Base-by-base conservation (phyloP, 228 moss, liverwort and hornwort species). In the Sphagnum fallax region DNA sequence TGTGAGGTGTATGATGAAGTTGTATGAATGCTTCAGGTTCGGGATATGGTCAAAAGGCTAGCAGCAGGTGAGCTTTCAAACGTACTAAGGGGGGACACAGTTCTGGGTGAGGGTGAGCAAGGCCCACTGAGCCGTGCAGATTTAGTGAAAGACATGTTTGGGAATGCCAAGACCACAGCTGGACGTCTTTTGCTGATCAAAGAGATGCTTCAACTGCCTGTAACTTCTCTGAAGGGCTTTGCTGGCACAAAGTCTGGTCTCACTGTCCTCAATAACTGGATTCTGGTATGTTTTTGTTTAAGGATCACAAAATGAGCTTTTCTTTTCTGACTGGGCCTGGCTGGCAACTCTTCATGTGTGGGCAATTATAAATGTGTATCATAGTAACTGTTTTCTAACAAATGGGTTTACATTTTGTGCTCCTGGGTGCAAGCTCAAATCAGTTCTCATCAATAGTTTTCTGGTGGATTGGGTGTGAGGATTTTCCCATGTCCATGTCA, bases 71-170 rank as follows among this genome's bases (percentile, higher is more conserved):
- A 88, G 69, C 80, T 88, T 52, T 88, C 88, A 0, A 84, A 78
- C 73, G 80, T 80, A 0, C 70, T 88, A 64, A 82, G 88, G 67
- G 88, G 70, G 63, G 88, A 82, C 51, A 70, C 4, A 8, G 74
- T 51, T 5, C 63, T 72, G 9, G 48, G 50, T 1, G 71, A 80
- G 62, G 76, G 71, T 47, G 78, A 88, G 71, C 72, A 62, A 70
- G 84, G 79, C 58, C 82, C 85, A 51, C 51, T 88, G 52, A 88
- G 82, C 71, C 81, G 82, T 70, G 65, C 82, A 61, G 88, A 82
- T 67, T 81, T 88, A 66, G 74, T 88, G 64, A 88, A 88, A 57
- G 88, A 88, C 68, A 88, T 88, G 88, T 88, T 88, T 69, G 75
- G 73, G 52, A 67, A 82, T 74, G 88, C 88, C 16, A 88, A 88